Percentiles rank a stretch among this genome's conserved stretches.
Conservation (phyloP, 2,329 filamentous ascomycete species). For the Pseudogymnoascus sp. region DNA sequence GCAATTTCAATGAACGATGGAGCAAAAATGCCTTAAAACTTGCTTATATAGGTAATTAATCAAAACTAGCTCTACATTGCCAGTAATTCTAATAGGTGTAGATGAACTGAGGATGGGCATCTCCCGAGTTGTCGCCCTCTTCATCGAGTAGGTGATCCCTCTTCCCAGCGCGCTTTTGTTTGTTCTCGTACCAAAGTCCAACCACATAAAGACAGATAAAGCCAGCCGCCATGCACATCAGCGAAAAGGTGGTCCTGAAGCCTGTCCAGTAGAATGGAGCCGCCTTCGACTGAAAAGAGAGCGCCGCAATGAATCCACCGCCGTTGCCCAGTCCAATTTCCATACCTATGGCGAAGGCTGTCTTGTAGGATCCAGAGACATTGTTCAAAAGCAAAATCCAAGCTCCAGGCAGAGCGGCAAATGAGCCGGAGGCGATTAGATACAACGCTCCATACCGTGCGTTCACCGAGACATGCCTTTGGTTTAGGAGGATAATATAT, state of each 20-base stretch:
- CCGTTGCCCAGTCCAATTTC: constrained; percentile 14
- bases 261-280: constrained; percentile 10
- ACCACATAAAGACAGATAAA: constrained; percentile 26
- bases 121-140: constrained; percentile 2
- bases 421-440: constrained; percentile 30
- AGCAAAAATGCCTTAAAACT: neutral
- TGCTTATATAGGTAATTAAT: neutral
- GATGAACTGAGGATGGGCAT: constrained; percentile 10
- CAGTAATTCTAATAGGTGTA: constrained; percentile 3
- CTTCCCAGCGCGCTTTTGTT: constrained; percentile 39
- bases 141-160: constrained; percentile 35
- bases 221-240: constrained; percentile 21
- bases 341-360: constrained; percentile 32
- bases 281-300: constrained; percentile 3
- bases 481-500: constrained; percentile 31
- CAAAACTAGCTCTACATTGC: neutral
- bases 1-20: neutral
- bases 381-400: constrained; percentile 48
- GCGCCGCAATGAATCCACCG: constrained; percentile 7
- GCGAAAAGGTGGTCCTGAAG: constrained; percentile 2
- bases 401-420: constrained; percentile 27
- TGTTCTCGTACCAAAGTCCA: constrained; percentile 39
- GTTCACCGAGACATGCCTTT: constrained; percentile 16
- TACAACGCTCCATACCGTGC: constrained; percentile 31
- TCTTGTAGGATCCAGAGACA: constrained; percentile 39